Conservation (phyloP, 805 yeast genomes). For the Nakazawaea populi region DNA sequence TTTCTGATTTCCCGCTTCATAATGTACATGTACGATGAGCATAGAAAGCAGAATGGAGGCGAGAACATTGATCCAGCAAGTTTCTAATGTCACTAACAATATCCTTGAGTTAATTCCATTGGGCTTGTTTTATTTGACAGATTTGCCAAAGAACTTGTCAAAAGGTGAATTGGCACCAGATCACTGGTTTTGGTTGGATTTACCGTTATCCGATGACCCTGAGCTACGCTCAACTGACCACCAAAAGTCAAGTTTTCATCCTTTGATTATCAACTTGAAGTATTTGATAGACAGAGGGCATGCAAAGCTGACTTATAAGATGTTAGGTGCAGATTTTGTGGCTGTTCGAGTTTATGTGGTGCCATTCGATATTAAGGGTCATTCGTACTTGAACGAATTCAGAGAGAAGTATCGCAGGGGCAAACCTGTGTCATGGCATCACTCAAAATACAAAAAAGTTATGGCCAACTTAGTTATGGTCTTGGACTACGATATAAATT, state of each 20-base stretch:
- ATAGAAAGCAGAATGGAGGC: neutral
- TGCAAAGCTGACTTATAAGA: conserved; percentile 38
- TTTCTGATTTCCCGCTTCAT: too few relatives aligned
- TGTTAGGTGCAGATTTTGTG: conserved; percentile 16
- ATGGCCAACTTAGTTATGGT: conserved; percentile 32
- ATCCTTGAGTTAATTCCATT: conserved; percentile 34
- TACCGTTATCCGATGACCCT: conserved; percentile 26
- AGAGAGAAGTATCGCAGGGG: conserved; percentile 29
- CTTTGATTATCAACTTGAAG: conserved; percentile 28
- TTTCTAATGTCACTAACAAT: conserved; percentile 31
- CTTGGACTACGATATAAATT: conserved; percentile 33
- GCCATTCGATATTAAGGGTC: conserved; percentile 37
- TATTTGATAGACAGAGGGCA: conserved; percentile 37
- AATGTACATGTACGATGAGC: neutral
- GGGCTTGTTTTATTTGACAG: conserved; percentile 41
- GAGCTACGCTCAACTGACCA: conserved; percentile 2
- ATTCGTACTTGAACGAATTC: conserved; percentile 27
- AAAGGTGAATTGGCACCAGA: conserved; percentile 32
- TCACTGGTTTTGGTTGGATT: conserved; percentile 55
- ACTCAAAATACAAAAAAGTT: conserved; percentile 21
- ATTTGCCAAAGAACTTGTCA: conserved; percentile 34
- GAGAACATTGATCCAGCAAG: conserved; percentile 8
- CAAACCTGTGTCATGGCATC: conserved; percentile 27
- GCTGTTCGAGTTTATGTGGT: conserved; percentile 41
- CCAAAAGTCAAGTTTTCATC: conserved; percentile 10